Conservation (phyloP, 345 rosid species). For the Pistacia atlantica region DNA sequence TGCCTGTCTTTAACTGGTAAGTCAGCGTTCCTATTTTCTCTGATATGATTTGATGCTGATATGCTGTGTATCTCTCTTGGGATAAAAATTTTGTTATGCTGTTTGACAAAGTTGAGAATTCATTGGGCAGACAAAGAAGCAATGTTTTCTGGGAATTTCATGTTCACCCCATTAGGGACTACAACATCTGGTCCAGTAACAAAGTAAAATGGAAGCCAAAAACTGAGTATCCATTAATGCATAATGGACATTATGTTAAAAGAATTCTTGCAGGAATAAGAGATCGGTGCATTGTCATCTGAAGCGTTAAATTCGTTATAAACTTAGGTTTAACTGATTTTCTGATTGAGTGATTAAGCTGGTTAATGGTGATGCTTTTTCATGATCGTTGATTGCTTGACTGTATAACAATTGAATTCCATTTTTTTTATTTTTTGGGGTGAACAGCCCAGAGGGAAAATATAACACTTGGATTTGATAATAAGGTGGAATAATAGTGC, state of each 20-base stretch:
- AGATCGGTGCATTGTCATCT: neutral
- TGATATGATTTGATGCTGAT: neutral
- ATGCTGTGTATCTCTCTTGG: too few species aligned
- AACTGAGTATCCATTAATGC: neutral
- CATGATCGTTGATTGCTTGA: too few species aligned
- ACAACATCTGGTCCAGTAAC: conserved; percentile 25
- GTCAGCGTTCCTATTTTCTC: conserved; percentile 6
- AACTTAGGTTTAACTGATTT: neutral
- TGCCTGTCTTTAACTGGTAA: conserved; percentile 87
- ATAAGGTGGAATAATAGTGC: too few species aligned
- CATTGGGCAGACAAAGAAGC: conserved; percentile 75
- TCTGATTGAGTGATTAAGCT: neutral
- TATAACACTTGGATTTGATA: too few species aligned
- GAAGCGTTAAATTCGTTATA: neutral
- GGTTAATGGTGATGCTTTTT: too few species aligned
- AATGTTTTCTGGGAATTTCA: conserved; percentile 86
- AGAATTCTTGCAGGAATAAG: neutral
- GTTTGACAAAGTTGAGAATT: conserved; percentile 22
- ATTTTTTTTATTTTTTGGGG: too few species aligned
- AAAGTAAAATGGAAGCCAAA: conserved; percentile 7
- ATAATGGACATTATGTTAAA: neutral
- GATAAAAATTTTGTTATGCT: neutral
- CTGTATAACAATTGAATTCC: too few species aligned
- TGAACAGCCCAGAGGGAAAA: too few species aligned
- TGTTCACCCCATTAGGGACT: conserved; percentile 64